Base-by-base conservation (phyloP, 2,329 filamentous ascomycete species). In the Sarocladium brachiariae region DNA sequence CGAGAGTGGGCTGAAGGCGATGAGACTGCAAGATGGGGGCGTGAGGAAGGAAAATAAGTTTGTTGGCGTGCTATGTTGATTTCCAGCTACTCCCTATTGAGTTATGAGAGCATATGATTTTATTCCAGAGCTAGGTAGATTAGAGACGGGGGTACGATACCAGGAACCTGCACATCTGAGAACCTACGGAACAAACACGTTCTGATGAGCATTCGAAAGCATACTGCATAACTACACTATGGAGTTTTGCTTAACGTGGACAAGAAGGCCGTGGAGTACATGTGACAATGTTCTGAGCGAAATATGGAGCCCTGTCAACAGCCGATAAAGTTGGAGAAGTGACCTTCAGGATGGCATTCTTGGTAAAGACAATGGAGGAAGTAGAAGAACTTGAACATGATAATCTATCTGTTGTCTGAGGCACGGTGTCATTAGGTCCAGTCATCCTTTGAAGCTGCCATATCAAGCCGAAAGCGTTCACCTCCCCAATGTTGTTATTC, bases 1-100 rank as follows among this genome's bases (percentile, higher is more conserved):
- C 85, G 86, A 58, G 75, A 81, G 24, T 96, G 93, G 90, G 76
- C 78, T 52, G 84, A 83, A 4, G 91, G 89, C 9, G 87, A 96
- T 59, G 92, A 97, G 72, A 85, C 81, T 25, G 80, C 81, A 49
- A 76, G 91, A 63, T 96, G 91, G 91, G 87, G 86, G 49, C 80
- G 71, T 34, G 73, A 77, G 43, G 69, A 63, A 25, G 61, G 62
- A 16, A 49, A 47, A 25, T 47, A 47, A 21, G n/a, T 9, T 18
- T 13, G n/a, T 11, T 18, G 21, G 21, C 19, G 16, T 7, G 16
- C 13, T 9, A 10, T 23, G 7, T 21, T 4, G 7, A 24, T 8
- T 18, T 45, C 23, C 39, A 27, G 23, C 27, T 30, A 7, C 7
- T 30, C 27, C 27, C 13, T 41, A 21, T 18, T 4, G 8, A 14